Percentiles rank a stretch among this genome's conserved stretches.
Conservation (phyloP, 192 early-diverging fungal genomes). For the Neocallimastix lanati region DNA sequence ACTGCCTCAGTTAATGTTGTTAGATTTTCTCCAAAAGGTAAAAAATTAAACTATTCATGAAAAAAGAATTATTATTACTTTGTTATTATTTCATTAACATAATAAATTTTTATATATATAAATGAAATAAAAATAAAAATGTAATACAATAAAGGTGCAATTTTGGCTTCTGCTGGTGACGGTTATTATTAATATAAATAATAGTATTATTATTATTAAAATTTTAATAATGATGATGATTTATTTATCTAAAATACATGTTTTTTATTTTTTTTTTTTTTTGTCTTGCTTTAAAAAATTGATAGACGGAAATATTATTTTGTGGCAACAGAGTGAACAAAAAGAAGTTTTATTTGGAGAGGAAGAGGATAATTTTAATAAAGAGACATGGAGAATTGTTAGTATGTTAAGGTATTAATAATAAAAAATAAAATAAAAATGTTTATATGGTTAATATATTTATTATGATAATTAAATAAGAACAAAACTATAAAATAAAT, state of each 20-base stretch:
- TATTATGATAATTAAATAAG: neutral
- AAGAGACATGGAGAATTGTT: constrained; percentile 59
- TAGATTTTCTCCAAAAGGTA: constrained; percentile 61
- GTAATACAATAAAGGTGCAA: too few species aligned
- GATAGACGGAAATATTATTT: constrained; percentile 68
- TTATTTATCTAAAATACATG: too few species aligned
- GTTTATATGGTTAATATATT: constrained; percentile 1
- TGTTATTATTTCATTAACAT: too few species aligned
- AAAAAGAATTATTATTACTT: too few species aligned
- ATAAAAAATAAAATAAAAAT: too few species aligned
- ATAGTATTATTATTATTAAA: neutral
- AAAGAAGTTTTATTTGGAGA: constrained; percentile 18
- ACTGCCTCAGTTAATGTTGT: constrained; percentile 82
- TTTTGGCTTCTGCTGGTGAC: constrained; percentile 78
- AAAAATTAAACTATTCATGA: too few species aligned
- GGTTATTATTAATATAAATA: constrained; percentile 13
- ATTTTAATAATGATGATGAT: neutral
- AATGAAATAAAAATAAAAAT: too few species aligned
- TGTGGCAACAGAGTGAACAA: constrained; percentile 56
- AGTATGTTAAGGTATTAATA: constrained; percentile 37
- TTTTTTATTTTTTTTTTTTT: too few species aligned
- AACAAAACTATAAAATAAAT: neutral
- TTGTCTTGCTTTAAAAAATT: too few species aligned
- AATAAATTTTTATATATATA: too few species aligned
- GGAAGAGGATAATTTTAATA: constrained; percentile 24